A percentile compares a stretch with the other conserved stretches of the same genome.
phyloP scores from a whole-genome alignment of 106 monocot species.

The Agapanthus africanus region DNA sequence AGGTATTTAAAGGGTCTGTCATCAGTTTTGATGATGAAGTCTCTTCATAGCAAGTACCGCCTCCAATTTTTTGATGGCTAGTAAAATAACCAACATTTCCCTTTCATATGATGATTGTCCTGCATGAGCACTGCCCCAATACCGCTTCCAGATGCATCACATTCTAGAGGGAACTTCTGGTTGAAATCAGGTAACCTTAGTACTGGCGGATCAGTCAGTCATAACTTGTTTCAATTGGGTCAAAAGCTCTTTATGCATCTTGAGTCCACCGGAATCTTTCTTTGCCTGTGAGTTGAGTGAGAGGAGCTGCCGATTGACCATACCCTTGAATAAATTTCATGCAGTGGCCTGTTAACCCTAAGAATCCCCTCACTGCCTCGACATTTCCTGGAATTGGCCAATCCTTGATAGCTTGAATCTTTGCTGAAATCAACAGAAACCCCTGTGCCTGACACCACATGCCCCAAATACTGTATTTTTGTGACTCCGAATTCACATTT shows the following conservation, averaged over 20 bases:
- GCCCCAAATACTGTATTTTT: background rate
- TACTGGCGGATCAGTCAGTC: background rate
- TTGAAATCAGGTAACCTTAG: background rate
- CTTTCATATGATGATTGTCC: background rate
- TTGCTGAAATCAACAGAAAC: background rate
- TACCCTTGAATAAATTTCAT: background rate
- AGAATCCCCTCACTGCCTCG: background rate
- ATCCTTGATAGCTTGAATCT: background rate
- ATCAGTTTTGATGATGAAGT: too few species aligned
- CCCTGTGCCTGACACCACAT: background rate
- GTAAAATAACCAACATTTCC: background rate
- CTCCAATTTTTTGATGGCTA: background rate
- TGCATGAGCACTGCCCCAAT: background rate
- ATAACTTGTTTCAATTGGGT: background rate
- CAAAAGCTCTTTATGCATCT: background rate
- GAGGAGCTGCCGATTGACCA: too few species aligned
- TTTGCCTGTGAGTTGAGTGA: background rate
- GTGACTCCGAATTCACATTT: background rate
- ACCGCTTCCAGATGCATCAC: background rate
- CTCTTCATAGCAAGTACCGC: too few species aligned
- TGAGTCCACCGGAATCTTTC: background rate
- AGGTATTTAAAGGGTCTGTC: too few species aligned
- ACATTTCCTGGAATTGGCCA: background rate
- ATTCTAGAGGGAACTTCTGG: background rate
- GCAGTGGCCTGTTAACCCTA: background rate